Base-by-base conservation (phyloP, 2,329 filamentous ascomycete species). In the Penicillium italicum region DNA sequence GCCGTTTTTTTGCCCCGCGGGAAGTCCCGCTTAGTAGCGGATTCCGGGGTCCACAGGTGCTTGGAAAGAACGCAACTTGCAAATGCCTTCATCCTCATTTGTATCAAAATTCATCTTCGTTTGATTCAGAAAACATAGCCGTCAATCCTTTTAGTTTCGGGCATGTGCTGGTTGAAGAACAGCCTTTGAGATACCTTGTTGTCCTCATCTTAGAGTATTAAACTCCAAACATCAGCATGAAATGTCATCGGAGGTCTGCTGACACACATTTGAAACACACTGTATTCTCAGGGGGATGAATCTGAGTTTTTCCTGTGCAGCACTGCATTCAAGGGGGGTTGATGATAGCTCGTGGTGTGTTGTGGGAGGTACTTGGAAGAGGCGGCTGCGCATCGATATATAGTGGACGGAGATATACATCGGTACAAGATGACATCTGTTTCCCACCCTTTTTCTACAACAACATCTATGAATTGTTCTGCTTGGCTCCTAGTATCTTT, bases 21-120 rank as follows among this genome's bases (percentile, higher is more conserved):
- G 56, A 64, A 64, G 20, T 34, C 45, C 59, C 64, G 62, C 62
- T 66, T 66, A 65, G 50, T 50, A 46, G 50, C 63, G 64, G 63
- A 50, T 46, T 26, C 43, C 18, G 47, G 30, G 24, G 22, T 53
- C 46, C 38, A 46, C 30, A 43, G 41, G 7, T 51, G 18, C 42
- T 31, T 51, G 49, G 30, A 47, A 42, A 38, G 38, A 18, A 42
- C 20, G 26, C 31, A 31, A 46, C 24, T 38, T 36, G 38, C 26
- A 42, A 42, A 49, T 42, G 18, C 18, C 22, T 26, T 47, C 50
- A 53, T 53, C 31, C n/a, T n/a, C n/a, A n/a, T n/a, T n/a, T n/a
- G n/a, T n/a, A n/a, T n/a, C n/a, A n/a, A n/a, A n/a, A n/a, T 26
- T 47, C 50, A 53, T 53, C 31, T 42, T 45, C n/a, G 37, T 44